Evolutionary conservation across 1,284 basidiomycete genomes (phyloP).

Genomic region (Volvariella surrecta): DNA sequence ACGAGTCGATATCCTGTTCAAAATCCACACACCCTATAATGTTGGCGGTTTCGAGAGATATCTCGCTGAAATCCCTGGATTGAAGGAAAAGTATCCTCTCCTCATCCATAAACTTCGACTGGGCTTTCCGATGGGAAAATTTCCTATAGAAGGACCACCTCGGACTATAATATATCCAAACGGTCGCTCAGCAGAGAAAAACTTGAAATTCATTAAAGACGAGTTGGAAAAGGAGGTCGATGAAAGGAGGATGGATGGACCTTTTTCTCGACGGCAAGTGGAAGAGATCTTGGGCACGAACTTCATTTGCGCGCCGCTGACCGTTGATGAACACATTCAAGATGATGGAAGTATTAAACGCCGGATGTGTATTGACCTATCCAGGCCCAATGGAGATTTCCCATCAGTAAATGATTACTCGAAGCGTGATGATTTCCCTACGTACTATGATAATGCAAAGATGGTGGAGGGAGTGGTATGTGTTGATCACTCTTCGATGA

Average conservation of each 20-base stretch:
- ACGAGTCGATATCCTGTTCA: background rate
- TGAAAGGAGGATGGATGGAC: conserved; percentile 8
- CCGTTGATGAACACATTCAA: conserved; percentile 10
- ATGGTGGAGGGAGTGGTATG: conserved; percentile 22
- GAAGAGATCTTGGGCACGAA: conserved; percentile 14
- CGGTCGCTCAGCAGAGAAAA: conserved; percentile 4
- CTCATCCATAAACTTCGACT: conserved; percentile 7
- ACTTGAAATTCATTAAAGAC: conserved; percentile 2
- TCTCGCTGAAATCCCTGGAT: background rate
- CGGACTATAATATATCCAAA: conserved; percentile 8
- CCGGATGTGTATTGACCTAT: conserved; percentile 16
- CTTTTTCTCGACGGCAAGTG: conserved; percentile 8
- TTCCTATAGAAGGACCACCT: conserved; percentile 2
- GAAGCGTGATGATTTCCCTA: conserved; percentile 21
- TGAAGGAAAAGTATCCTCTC: conserved; percentile 3
- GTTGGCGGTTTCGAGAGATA: conserved; percentile 2
- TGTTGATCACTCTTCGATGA: conserved; percentile 5
- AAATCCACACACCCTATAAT: conserved; percentile 8
- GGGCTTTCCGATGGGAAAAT: conserved; percentile 11
- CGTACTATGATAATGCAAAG: conserved; percentile 18
- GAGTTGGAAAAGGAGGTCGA: conserved; percentile 7
- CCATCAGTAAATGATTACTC: conserved; percentile 22
- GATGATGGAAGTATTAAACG: conserved; percentile 12
- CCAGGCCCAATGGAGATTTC: conserved; percentile 7
- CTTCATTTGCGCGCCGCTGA: conserved; percentile 17